phyloP scores from a whole-genome alignment of 208 protist genomes.

The Acanthamoeba divionensis region DNA sequence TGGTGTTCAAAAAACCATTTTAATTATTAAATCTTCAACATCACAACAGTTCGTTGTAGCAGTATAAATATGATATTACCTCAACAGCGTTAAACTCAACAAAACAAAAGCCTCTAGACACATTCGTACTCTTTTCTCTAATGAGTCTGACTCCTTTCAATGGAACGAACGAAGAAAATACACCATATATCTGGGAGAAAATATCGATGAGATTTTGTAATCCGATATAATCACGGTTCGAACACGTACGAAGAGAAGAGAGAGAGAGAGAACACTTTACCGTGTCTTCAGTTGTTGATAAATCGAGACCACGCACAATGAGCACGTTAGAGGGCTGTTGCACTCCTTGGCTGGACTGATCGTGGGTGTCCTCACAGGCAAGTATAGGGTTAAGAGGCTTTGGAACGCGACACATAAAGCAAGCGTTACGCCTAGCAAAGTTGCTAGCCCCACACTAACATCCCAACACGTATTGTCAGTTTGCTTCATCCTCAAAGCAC shows the following conservation, averaged over 20 bases:
- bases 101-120: conserved; percentile 31
- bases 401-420: not conserved
- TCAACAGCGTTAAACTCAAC: not conserved
- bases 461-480: too few species aligned
- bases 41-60: too few species aligned
- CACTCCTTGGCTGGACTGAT: not conserved
- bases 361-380: not conserved
- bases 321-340: not conserved
- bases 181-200: not conserved
- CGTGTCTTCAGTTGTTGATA: not conserved
- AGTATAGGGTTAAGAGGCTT: not conserved
- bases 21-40: too few species aligned
- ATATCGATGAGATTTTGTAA: too few species aligned
- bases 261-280: not conserved
- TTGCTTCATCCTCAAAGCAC: too few species aligned
- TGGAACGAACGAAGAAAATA: not conserved
- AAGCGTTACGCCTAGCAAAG: not conserved
- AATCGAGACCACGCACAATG: conserved; percentile 13
- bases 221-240: too few species aligned
- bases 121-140: conserved; percentile 18
- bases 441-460: conserved; percentile 22
- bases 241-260: not conserved
- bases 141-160: conserved; percentile 23
- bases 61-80: too few species aligned
- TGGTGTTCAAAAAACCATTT: not conserved